Evolutionary conservation across 1,284 basidiomycete genomes (phyloP).

Genomic region (Fomitopsis schrenkii): DNA sequence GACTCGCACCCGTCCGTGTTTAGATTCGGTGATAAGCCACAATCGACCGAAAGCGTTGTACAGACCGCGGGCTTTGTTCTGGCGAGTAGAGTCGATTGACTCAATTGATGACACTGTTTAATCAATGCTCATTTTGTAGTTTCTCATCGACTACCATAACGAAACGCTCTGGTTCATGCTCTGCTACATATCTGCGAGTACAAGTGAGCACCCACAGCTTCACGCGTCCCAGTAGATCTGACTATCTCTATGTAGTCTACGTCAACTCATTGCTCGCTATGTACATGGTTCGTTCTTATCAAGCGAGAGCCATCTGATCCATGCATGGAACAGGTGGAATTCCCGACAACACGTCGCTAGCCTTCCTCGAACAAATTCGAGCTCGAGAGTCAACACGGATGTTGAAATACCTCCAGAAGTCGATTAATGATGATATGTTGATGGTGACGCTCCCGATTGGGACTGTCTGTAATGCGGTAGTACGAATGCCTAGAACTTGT

Average conservation of each 20-base stretch:
- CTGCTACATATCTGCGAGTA: background rate
- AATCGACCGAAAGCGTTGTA: background rate
- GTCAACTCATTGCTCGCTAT: background rate
- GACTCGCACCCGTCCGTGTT: too few species aligned
- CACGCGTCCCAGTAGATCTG: background rate
- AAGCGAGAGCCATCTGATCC: background rate
- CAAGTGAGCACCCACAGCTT: background rate
- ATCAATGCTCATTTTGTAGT: background rate
- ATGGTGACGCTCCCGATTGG: too few species aligned
- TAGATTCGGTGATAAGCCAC: background rate
- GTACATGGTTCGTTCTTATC: background rate
- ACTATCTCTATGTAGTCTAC: background rate
- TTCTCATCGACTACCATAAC: background rate
- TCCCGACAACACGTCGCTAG: background rate
- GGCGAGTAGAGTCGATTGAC: background rate
- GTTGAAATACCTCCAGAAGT: too few species aligned
- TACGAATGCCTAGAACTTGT: too few species aligned
- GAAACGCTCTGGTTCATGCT: background rate
- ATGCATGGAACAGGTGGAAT: background rate
- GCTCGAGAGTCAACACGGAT: too few species aligned
- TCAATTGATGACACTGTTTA: too few species aligned
- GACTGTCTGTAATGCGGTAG: too few species aligned
- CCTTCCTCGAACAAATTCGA: too few species aligned
- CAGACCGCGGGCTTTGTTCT: background rate
- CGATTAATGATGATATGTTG: too few species aligned